Conservation (phyloP, 2,329 filamentous ascomycete species). For the Neoscytalidium dimidiatum region DNA sequence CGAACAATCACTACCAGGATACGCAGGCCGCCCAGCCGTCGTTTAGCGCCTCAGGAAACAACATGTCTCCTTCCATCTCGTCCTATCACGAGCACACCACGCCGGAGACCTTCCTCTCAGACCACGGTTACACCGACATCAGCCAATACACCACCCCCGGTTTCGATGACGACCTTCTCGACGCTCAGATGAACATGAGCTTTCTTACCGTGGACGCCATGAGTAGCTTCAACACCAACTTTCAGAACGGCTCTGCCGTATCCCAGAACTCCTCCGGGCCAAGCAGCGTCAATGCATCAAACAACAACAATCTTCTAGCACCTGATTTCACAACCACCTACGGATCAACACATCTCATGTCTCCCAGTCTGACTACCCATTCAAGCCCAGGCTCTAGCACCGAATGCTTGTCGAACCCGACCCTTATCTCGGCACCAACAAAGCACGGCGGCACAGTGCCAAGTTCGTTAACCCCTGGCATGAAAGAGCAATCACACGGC, state of each 20-base stretch:
- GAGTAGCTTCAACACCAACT: conserved; percentile 1
- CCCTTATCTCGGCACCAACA: neutral
- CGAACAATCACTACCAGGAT: conserved; percentile 11
- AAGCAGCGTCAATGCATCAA: conserved; percentile 10
- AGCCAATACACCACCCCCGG: conserved; percentile 36
- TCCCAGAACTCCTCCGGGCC: conserved; percentile 1
- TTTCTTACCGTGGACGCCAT: neutral
- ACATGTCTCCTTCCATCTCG: conserved; percentile 36
- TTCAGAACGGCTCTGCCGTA: neutral
- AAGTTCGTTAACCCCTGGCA: neutral
- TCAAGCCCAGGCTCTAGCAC: conserved; percentile 35
- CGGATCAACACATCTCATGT: conserved; percentile 34
- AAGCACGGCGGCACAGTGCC: neutral
- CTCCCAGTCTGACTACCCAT: conserved; percentile 37
- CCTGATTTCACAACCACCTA: conserved; percentile 5
- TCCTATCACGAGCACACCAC: conserved; percentile 40
- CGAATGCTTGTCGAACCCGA: conserved; percentile 5
- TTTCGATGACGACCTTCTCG: conserved; percentile 22
- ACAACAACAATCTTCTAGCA: conserved; percentile 5
- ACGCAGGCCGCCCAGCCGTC: neutral
- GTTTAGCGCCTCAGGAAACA: conserved; percentile 29
- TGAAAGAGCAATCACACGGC: neutral
- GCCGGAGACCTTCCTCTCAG: conserved; percentile 38
- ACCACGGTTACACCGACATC: conserved; percentile 33
- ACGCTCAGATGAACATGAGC: neutral